Base-by-base conservation (phyloP, 2,329 filamentous ascomycete genomes). In the Neurospora sp. region DNA sequence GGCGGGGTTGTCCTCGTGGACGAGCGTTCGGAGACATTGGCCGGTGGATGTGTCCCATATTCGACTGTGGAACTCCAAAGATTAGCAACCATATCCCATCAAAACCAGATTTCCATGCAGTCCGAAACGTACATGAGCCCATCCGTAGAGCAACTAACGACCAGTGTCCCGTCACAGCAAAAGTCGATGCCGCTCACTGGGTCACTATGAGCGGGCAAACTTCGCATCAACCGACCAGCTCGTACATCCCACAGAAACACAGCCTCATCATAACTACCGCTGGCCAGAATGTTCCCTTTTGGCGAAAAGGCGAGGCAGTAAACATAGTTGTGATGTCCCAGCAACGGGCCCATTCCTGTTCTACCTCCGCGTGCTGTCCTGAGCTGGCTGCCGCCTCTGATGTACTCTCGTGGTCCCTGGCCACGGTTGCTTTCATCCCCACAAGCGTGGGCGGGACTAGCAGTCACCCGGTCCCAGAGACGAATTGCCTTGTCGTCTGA, bases 211-310 rank as follows among this genome's bases (percentile, higher is more conserved):
- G 96, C 96, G 1, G 96, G 96, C 43, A 99, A 82, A 72, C 91
- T 94, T 69, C 93, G 88, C 93, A 99, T 97, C 40, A 96, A 84
- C 28, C 91, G 85, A 0, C 93, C 94, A 0, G 93, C 93, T 15
- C 96, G 87, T 15, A 98, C 92, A 79, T 99, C 96, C 96, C 96
- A 99, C 5, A 99, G 81, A 74, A 97, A 97, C 0, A 99, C 93
- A 4, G 96, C 96, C 82, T 99, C 96, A 75, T 99, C 96, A 80
- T 97, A 98, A 73, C 92, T 96, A 13, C 96, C 96, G 74, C 92
- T 96, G 17, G 94, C 96, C 40, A 99, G 87, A 78, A 98, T 97
- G 78, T 99, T 99, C 33, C 96, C 96, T 79, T 97, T 98, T 1
- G 96, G 96, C n/a, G 93, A 95, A 80, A 98, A 98, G 6, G 94